Evolutionary conservation across 257 asterid genomes (phyloP).

Genomic region (Solanum sitiens): DNA sequence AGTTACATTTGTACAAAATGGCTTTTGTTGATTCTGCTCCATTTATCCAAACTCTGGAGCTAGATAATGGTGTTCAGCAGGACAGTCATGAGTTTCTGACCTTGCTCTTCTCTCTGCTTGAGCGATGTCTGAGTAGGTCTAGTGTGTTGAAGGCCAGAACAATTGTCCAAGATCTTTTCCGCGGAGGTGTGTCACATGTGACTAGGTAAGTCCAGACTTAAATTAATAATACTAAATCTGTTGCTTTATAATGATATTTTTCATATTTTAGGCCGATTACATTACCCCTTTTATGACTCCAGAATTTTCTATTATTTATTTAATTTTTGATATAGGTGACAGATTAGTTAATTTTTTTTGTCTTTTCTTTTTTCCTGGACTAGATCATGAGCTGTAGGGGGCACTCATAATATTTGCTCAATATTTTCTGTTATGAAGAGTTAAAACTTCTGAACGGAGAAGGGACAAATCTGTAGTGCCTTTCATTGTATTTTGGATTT

Average conservation of each 20-base stretch:
- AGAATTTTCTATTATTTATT: background rate
- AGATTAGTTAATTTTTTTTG: background rate
- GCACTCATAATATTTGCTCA: background rate
- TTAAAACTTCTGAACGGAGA: background rate
- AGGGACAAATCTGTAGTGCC: background rate
- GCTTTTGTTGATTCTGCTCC: conserved; percentile 98
- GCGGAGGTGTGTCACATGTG: conserved; percentile 95
- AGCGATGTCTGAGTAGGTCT: conserved; percentile 71
- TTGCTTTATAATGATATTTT: background rate
- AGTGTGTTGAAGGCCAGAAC: conserved; percentile 63
- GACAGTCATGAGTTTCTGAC: conserved; percentile 98
- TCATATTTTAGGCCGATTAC: background rate
- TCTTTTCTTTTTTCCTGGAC: background rate
- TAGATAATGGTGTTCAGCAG: conserved; percentile 96
- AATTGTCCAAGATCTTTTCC: conserved; percentile 83
- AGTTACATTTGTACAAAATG: conserved; percentile 79
- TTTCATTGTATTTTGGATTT: background rate
- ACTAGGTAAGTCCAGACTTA: conserved; percentile 45
- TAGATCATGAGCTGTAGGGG: background rate
- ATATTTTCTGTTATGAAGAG: background rate
- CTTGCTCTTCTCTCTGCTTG: conserved; percentile 83
- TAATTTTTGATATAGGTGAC: background rate
- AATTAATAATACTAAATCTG: background rate
- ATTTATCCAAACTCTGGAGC: conserved; percentile 78
- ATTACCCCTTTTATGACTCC: background rate